Conservation (phyloP, 225 moss, liverwort and hornwort genomes). For the Sphagnum tenellum region DNA sequence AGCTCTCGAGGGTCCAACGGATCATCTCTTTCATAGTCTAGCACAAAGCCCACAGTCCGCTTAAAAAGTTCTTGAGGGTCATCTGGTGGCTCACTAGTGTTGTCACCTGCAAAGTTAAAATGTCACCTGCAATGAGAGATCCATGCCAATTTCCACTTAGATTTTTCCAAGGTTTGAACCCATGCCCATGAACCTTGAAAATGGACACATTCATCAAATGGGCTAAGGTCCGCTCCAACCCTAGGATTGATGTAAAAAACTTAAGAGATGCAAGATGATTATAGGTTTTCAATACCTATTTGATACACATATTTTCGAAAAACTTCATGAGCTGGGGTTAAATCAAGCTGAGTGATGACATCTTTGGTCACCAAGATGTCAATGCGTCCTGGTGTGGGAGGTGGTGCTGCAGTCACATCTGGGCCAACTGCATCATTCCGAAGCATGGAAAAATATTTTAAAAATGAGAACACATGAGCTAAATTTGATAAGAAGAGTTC, state of each 20-base stretch:
- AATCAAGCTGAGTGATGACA: slow-evolving; percentile 58
- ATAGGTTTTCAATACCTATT: slow-evolving; percentile 34
- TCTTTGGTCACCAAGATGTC: slow-evolving; percentile 83
- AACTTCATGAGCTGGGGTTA: slow-evolving; percentile 68
- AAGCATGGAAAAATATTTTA: background rate
- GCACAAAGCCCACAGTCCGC: slow-evolving; percentile 71
- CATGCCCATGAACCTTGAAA: too few relatives aligned
- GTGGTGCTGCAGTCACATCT: slow-evolving; percentile 68
- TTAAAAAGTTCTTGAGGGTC: slow-evolving; percentile 60
- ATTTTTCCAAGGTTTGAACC: background rate
- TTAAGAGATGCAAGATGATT: too few relatives aligned
- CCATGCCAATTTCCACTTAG: slow-evolving; percentile 21
- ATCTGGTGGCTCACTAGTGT: slow-evolving; percentile 41
- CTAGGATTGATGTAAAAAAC: too few relatives aligned
- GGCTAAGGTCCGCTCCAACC: too few relatives aligned
- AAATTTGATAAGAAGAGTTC: background rate
- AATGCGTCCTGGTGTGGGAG: slow-evolving; percentile 77
- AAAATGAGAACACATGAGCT: background rate
- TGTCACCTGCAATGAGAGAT: slow-evolving; percentile 90
- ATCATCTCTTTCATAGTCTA: slow-evolving; percentile 79
- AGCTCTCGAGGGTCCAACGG: slow-evolving; percentile 86
- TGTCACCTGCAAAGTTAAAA: slow-evolving; percentile 90
- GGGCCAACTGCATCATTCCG: slow-evolving; percentile 52
- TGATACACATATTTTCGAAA: slow-evolving; percentile 70
- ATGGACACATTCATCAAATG: too few relatives aligned